Percentiles rank a stretch among this genome's conserved stretches.
Evolutionary conservation across 192 early-diverging fungal species (phyloP).

Genomic region (Coemansia sp.): DNA sequence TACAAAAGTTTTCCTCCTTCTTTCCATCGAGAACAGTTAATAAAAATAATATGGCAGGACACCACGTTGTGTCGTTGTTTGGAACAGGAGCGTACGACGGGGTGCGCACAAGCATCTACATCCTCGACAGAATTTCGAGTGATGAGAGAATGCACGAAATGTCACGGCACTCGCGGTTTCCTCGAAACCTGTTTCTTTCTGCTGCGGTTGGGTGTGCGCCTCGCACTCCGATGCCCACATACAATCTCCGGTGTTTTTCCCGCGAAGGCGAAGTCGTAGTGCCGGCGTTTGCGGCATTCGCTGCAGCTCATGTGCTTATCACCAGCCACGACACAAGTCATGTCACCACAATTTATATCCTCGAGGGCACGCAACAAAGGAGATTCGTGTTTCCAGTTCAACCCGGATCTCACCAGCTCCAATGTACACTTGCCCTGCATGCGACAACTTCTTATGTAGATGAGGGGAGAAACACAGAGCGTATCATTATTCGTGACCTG

Average conservation of each 20-base stretch:
- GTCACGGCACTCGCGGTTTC: conserved; percentile 3
- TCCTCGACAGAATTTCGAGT: conserved; percentile 2
- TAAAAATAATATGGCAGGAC: conserved; percentile 3
- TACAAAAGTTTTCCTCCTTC: not conserved
- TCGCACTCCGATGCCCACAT: conserved; percentile 4
- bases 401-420: not conserved
- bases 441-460: too few species aligned
- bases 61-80: conserved; percentile 27
- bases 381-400: not conserved
- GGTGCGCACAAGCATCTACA: conserved; percentile 12
- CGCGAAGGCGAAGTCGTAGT: conserved; percentile 3
- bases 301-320: conserved; percentile 16
- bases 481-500: conserved; percentile 20
- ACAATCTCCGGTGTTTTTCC: conserved; percentile 22
- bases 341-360: not conserved
- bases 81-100: conserved; percentile 26
- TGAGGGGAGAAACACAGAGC: conserved; percentile 5
- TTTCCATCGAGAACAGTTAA: too few species aligned
- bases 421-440: not conserved
- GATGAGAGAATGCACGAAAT: conserved; percentile 5
- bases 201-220: too few species aligned
- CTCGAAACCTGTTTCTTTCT: conserved; percentile 17
- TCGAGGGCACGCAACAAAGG: conserved; percentile 3
- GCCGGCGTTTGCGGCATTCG: conserved; percentile 16
- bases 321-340: not conserved